Evolutionary conservation across 2,329 filamentous ascomycete species (phyloP), one percentile per base, ranked within the genome.

Genomic region (Teratosphaeria gauchensis): DNA sequence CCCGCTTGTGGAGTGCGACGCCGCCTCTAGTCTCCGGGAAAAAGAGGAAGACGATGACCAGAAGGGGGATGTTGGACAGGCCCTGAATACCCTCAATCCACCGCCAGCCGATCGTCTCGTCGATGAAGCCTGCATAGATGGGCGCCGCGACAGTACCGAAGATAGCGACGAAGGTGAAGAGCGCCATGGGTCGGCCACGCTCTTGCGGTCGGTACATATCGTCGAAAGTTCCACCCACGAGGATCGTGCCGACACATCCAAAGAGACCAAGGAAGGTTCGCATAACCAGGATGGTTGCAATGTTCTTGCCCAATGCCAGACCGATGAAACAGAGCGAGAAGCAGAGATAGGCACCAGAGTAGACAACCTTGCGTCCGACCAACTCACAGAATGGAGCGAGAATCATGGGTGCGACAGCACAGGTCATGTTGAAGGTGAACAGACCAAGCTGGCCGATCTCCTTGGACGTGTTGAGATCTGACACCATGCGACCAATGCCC

Each of bases 81-180:
- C 79, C 79, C 63, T 81, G 78, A 51, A 81, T 77, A 55, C 78
- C 79, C 66, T 81, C 73, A n/a, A 80, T 75, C 79, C 79, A 82
- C 57, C 79, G 71, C 79, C 79, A 81, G 57, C 78, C 78, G 24
- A 82, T 71, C 48, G 76, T 70, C 65, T 80, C 72, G 66, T 81
- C 78, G 65, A 82, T 80, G 71, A 80, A 81, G 51, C 79, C 78
- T 53, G 78, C 77, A 65, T 81, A 80, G 64, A 81, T 80, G 31
- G 79, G 79, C 2, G 79, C 79, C 4, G 73, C 77, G 30, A 81
- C 78, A 9, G 79, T 81, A 52, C 79, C 79, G 58, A 80, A 73
- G 58, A 80, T 80, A 61, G 78, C 77, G 51, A 80, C 72, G 69
- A 74, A 80, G 14, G 75, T 73, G 71, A 79, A 80, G 57, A 74